Evolutionary conservation across 2,329 filamentous ascomycete genomes (phyloP), one percentile per base, ranked within the genome.

Genomic region (Fusarium pilosicola): DNA sequence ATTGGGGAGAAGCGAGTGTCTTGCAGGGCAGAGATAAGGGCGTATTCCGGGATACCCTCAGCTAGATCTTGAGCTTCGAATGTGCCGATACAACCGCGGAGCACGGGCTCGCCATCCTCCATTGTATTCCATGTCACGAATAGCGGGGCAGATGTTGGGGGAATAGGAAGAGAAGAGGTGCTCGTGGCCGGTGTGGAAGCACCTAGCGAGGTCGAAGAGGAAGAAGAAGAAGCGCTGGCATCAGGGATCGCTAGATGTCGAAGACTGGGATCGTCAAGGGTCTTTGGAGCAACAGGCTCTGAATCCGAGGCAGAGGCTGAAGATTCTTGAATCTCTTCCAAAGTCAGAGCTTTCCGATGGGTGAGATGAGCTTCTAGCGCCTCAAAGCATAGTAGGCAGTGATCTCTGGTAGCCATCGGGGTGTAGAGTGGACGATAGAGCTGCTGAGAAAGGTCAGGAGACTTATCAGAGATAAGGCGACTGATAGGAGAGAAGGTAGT

Each of bases 381-480:
- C 84, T 99, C 96, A 86, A 99, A 98, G 86, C 95, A 98, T 83
- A 92, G 95, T 79, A 96, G 91, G 83, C 95, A 98, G 84, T 98
- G 96, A 68, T 92, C 92, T 77, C 89, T 84, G 65, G 93, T 92
- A 55, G 96, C 96, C 96, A 98, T 98, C 41, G 75, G 55, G 52
- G 55, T 61, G 65, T 66, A 41, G 44, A 52, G 44, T 51, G 54
- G 49, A 46, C 44, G 68, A 49, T 34, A 58, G 51, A 56, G 39
- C 46, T 39, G 26, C 28, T 46, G 41, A 52, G 26, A 58, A 63
- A 60, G 46, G 65, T 60, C 56, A 66, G 49, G 62, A 65, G 51
- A 61, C 39, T 65, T 52, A 56, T 61, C 34, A 71, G 39, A 60
- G 60, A 68, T 58, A 55, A 51, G 59, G 62, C 34, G 67, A 65